Conservation (phyloP, 2,329 filamentous ascomycete genomes). For the Colletotrichum sp. region DNA sequence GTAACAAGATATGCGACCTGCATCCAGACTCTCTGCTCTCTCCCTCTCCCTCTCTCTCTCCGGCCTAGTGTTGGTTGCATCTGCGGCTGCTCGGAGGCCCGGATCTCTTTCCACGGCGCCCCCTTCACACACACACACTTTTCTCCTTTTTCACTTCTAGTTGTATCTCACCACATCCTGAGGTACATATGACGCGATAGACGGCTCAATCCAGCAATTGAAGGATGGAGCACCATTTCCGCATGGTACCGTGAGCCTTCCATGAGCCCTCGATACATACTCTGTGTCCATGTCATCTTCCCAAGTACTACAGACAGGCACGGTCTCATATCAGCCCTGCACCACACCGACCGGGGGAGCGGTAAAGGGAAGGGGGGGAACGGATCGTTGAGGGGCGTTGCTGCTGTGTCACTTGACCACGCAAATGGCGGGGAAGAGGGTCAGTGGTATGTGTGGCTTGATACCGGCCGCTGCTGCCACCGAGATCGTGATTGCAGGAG, state of each 20-base stretch:
- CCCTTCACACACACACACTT: neutral
- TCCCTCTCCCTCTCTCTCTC: neutral
- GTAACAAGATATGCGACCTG: conserved; percentile 2
- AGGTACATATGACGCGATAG: neutral
- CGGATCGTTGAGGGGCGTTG: neutral
- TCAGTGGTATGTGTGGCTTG: neutral
- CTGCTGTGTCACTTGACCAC: conserved; percentile 4
- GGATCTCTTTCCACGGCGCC: conserved; percentile 8
- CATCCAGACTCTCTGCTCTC: neutral
- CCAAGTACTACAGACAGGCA: neutral
- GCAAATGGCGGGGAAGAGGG: neutral
- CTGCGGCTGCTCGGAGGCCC: conserved; percentile 9
- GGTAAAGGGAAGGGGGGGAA: neutral
- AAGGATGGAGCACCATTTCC: neutral
- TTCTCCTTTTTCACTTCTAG: neutral
- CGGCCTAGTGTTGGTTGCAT: neutral
- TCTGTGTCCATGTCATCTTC: neutral
- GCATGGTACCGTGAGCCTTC: neutral
- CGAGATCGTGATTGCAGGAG: neutral
- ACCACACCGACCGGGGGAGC: neutral
- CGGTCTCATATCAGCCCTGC: neutral
- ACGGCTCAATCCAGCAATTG: neutral
- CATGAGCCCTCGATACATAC: neutral
- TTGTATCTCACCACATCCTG: neutral
- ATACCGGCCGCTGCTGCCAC: neutral